phyloP scores from a whole-genome alignment of 768 basidiomycete genomes.

The Phlebiopsis gigantea region DNA sequence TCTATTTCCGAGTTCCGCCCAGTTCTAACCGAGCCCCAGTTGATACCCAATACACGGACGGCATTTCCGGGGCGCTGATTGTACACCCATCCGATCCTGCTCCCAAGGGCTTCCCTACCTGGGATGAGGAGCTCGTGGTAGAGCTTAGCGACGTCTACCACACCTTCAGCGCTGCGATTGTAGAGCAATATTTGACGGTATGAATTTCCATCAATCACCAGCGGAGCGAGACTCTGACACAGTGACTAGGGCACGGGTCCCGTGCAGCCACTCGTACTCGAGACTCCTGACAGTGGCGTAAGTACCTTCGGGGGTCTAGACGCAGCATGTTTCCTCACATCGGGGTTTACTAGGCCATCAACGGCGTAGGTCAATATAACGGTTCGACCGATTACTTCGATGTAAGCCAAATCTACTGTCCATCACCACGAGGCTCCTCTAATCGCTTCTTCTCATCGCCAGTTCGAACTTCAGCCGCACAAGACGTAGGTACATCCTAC shows the following conservation, averaged over 20 bases:
- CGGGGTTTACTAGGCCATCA: no score
- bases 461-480: conserved; percentile 31
- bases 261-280: conserved; percentile 9
- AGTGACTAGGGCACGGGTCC: not conserved
- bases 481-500: conserved; percentile 14
- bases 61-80: conserved; percentile 43
- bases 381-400: no score
- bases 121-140: conserved; percentile 36
- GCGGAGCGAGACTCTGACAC: not conserved
- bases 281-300: no score
- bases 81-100: conserved; percentile 36
- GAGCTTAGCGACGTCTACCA: conserved; percentile 35
- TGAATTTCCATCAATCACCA: no score
- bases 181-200: conserved; percentile 22
- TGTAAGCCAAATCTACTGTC: no score
- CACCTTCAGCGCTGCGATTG: conserved; percentile 18
- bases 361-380: no score
- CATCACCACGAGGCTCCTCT: no score
- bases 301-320: no score
- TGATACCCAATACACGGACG: conserved; percentile 41
- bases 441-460: no score
- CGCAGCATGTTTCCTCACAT: no score
- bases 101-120: conserved; percentile 27
- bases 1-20: conserved; percentile 5
- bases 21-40: no score